Conservation (phyloP, 1,139 yeast species). For the Dujonia santamariae region DNA sequence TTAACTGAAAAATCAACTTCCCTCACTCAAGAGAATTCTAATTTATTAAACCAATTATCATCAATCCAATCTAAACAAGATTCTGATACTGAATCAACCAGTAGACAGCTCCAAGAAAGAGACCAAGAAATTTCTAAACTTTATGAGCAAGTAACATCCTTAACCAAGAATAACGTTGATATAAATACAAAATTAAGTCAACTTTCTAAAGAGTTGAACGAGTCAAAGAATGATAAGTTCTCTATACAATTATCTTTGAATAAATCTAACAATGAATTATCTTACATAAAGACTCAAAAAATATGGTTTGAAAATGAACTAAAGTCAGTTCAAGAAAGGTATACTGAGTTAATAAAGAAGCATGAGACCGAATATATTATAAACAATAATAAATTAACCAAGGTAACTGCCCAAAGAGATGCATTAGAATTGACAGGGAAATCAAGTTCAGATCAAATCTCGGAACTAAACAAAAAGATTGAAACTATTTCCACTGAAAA, state of each 20-base stretch:
- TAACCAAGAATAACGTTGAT: constrained; percentile 50
- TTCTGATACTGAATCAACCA: constrained; percentile 11
- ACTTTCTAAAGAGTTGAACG: constrained; percentile 36
- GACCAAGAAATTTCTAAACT: constrained; percentile 45
- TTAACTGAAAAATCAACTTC: no score
- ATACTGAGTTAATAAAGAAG: constrained; percentile 37
- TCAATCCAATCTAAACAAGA: not conserved
- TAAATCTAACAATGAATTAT: constrained; percentile 35
- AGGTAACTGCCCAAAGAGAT: constrained; percentile 24
- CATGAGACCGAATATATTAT: constrained; percentile 35
- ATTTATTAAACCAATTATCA: no score
- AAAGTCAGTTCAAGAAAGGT: constrained; percentile 31
- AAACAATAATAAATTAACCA: constrained; percentile 28
- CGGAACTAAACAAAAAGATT: constrained; percentile 25
- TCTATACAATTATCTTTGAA: constrained; percentile 41
- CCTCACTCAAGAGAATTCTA: no score
- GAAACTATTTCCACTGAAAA: constrained; percentile 45
- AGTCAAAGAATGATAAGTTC: constrained; percentile 33
- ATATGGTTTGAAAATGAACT: constrained; percentile 52
- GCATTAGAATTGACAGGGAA: constrained; percentile 20
- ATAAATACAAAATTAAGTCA: constrained; percentile 37
- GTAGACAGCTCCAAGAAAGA: constrained; percentile 42
- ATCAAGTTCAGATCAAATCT: constrained; percentile 15
- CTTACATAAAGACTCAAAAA: constrained; percentile 35
- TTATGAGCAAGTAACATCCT: constrained; percentile 48